Evolutionary conservation across 2,329 filamentous ascomycete species (phyloP).

Genomic region (Stemphylium lycopersici): DNA sequence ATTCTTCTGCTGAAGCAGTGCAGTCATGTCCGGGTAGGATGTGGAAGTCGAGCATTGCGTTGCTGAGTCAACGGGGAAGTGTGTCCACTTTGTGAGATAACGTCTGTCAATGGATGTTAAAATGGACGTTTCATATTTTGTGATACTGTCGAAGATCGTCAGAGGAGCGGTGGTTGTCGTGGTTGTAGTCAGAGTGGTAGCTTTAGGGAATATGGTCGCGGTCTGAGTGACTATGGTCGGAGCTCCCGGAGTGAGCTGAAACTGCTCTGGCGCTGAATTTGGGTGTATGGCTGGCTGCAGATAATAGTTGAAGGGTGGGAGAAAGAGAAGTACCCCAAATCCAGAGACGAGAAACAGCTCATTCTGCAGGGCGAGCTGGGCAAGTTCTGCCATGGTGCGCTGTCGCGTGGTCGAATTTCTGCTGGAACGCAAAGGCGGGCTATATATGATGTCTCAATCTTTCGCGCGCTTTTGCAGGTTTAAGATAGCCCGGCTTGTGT

Average conservation of each 20-base stretch:
- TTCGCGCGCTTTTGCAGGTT: background rate
- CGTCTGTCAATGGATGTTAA: background rate
- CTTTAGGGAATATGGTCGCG: background rate
- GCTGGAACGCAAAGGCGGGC: background rate
- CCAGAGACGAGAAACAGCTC: background rate
- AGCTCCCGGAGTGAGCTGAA: background rate
- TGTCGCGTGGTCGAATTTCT: background rate
- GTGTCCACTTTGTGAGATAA: constrained; percentile 3
- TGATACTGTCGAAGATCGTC: background rate
- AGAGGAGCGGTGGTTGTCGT: background rate
- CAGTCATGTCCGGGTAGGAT: background rate
- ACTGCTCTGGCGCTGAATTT: background rate
- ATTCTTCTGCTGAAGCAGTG: background rate
- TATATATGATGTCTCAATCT: background rate
- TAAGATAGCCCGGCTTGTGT: background rate
- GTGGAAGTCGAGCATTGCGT: background rate
- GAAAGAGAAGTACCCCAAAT: background rate
- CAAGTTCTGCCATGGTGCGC: background rate
- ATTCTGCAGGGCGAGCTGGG: background rate
- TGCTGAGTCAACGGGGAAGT: background rate
- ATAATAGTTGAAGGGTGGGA: background rate
- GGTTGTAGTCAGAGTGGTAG: background rate
- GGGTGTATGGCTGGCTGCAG: background rate
- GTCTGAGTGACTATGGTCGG: background rate
- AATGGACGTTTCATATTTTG: background rate